Evolutionary conservation across 768 basidiomycete genomes (phyloP), one percentile per base, ranked within the genome.

Genomic region (Pulveroboletus sp.): DNA sequence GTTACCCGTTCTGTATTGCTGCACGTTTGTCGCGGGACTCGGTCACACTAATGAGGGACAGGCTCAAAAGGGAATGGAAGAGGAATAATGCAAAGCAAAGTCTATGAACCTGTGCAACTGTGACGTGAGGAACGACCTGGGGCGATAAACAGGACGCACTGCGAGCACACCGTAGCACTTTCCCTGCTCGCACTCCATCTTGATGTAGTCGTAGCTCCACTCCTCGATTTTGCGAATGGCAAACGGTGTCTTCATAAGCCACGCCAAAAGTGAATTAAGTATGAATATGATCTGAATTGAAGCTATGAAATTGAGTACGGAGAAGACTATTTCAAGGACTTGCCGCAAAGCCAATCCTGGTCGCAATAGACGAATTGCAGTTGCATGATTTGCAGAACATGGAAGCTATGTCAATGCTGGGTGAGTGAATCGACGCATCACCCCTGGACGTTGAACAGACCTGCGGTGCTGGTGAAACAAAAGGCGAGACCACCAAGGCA

Each of bases 341-440:
- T 65, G 91, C 93, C 14, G 92, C 93, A 69, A 94, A 97, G 29
- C 94, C 94, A 49, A 97, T 86, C 62, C 94, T 86, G 37, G 94
- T 97, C 0, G 97, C 97, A 58, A 99, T 97, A 0, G 93, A 95
- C 9, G 93, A 95, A 66, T 98, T 97, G 73, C 97, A 99, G 66
- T 98, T 98, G 70, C 95, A 99, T 27, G 90, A 93, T 75, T 97
- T 97, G 79, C 85, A 94, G 73, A 97, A 91, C 81, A 95, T 93
- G 31, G 90, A 93, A 4, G 94, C 94, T 84, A 70, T 59, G 13
- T 34, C 8, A 10, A 19, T 31, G 12, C 12, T 6, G 27, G 27
- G 43, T 53, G 41, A 56, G 49, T 24, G 31, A 1, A 11, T 4
- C 11, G 25, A 14, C 40, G 60, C 55, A 12, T 56, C n/a, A 21